Percentiles rank a stretch among this genome's conserved stretches.
These are phyloP conservation scores for Blastocladiella britannica DNA, from an alignment of 192 early-diverging fungal species.

Conservation along the genomic window DNA sequence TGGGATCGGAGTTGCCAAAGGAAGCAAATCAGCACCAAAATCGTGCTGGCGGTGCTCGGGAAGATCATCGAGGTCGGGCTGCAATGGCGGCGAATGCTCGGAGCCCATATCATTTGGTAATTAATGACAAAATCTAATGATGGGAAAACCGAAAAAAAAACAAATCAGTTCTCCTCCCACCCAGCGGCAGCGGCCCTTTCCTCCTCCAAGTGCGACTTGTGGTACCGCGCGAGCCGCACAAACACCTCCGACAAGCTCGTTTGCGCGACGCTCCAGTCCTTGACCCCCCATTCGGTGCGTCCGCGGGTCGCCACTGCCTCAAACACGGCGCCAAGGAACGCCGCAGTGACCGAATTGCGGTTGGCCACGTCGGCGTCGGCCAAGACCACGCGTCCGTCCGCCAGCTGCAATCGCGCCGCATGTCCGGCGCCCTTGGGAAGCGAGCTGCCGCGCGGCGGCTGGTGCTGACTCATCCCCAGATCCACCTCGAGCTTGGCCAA, in stretches of 20 bases:
- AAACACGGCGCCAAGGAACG: constrained; percentile 24
- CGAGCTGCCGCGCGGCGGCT: too few species aligned
- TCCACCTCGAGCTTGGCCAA: not conserved
- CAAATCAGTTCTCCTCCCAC: too few species aligned
- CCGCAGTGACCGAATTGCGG: constrained; percentile 6
- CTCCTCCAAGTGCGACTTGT: constrained; percentile 5
- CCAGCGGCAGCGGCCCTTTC: not conserved
- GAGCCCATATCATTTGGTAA: too few species aligned
- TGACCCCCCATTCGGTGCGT: constrained; percentile 13
- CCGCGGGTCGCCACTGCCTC: constrained; percentile 16
- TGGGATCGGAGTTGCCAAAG: too few species aligned
- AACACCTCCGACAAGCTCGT: constrained; percentile 41
- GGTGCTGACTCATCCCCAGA: too few species aligned
- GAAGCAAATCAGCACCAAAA: too few species aligned
- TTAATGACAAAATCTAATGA: too few species aligned
- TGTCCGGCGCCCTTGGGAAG: not conserved
- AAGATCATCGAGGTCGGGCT: too few species aligned
- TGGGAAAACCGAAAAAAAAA: too few species aligned
- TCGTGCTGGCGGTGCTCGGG: too few species aligned
- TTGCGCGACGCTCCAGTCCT: constrained; percentile 35
- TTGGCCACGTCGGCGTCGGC: not conserved
- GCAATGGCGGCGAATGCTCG: too few species aligned
- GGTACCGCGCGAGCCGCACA: constrained; percentile 32
- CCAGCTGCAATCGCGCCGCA: not conserved
- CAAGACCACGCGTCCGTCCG: not conserved